A percentile compares a stretch with the other conserved stretches of the same genome.
Conservation (phyloP, 768 basidiomycete species). For the Tephrocybe sp. region DNA sequence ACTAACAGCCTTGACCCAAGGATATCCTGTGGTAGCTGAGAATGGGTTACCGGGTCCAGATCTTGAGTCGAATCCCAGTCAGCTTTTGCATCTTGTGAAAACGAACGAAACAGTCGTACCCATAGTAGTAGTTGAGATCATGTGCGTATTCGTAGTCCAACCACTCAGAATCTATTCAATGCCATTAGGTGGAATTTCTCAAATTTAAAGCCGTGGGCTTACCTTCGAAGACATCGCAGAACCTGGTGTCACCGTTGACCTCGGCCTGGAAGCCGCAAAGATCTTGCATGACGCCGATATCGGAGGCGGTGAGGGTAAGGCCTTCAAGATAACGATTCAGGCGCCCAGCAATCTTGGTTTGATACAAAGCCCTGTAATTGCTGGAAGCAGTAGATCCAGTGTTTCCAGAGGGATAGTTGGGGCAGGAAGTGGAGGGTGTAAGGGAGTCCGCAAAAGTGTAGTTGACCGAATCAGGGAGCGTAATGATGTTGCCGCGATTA, state of each 20-base stretch:
- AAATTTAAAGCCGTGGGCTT: background rate
- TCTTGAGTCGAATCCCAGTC: too few relatives aligned
- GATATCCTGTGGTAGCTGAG: slow-evolving; percentile 36
- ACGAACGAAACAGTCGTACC: slow-evolving; percentile 20
- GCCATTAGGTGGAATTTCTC: background rate
- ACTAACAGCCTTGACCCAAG: slow-evolving; percentile 37
- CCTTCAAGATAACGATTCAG: slow-evolving; percentile 36
- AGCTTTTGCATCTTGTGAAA: too few relatives aligned
- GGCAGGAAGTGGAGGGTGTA: slow-evolving; percentile 39
- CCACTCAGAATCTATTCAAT: slow-evolving; percentile 38
- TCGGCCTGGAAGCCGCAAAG: slow-evolving; percentile 39
- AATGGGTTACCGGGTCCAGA: slow-evolving; percentile 45
- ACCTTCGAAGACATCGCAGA: slow-evolving; percentile 40
- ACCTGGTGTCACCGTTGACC: slow-evolving; percentile 35
- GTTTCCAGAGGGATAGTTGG: slow-evolving; percentile 30
- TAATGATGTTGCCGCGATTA: slow-evolving; percentile 34
- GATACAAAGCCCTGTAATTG: slow-evolving; percentile 33
- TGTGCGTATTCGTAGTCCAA: slow-evolving; percentile 42
- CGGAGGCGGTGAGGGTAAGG: slow-evolving; percentile 28
- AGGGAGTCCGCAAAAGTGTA: slow-evolving; percentile 41
- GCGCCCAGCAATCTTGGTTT: slow-evolving; percentile 28
- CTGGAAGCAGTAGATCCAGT: slow-evolving; percentile 23
- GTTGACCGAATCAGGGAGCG: slow-evolving; percentile 39
- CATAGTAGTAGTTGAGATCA: slow-evolving; percentile 46
- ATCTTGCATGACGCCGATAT: slow-evolving; percentile 43